Percentiles rank a stretch among this genome's conserved stretches.
Evolutionary conservation across 805 yeast genomes (phyloP).

Genomic region (Wilhelminamyces savonicus): DNA sequence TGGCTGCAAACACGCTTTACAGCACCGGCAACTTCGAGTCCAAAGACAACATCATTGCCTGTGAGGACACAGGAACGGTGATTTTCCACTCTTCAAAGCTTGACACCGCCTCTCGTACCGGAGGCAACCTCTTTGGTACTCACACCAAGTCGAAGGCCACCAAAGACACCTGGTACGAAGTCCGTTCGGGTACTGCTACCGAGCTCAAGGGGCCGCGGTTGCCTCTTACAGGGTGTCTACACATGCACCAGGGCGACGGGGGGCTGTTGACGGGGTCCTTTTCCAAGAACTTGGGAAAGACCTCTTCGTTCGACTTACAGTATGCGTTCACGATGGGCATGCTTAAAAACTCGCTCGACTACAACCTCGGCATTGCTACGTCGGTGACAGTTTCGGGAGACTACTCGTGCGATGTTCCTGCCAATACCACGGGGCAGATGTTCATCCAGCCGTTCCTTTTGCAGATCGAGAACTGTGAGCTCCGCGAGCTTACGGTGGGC

Average conservation of each 20-base stretch:
- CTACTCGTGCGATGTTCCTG: constrained; percentile 10
- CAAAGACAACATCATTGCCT: constrained; percentile 6
- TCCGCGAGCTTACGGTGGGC: constrained; percentile 6
- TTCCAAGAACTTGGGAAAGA: constrained; percentile 7
- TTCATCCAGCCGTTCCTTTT: constrained; percentile 11
- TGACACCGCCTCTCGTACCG: constrained; percentile 8
- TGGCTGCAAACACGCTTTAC: no score
- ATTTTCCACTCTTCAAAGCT: constrained; percentile 10
- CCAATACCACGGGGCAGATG: constrained; percentile 16
- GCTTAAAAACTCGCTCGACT: constrained; percentile 1
- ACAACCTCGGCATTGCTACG: constrained; percentile 2
- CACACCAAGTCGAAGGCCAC: no score
- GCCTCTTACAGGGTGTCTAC: constrained; percentile 15
- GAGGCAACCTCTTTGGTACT: constrained; percentile 3
- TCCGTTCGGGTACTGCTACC: constrained; percentile 1
- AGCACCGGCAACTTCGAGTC: no score
- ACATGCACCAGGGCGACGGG: constrained; percentile 12
- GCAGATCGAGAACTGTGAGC: constrained; percentile 6
- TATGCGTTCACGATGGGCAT: constrained; percentile 1
- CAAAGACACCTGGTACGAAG: constrained; percentile 11
- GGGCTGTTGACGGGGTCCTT: constrained; percentile 12
- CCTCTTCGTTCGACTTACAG: constrained; percentile 7
- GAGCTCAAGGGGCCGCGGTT: constrained; percentile 4
- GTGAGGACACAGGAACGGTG: constrained; percentile 6
- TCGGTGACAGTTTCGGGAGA: constrained; percentile 5